phyloP scores from a whole-genome alignment of 257 asterid species.

The Fraxinus pennsylvanica region DNA sequence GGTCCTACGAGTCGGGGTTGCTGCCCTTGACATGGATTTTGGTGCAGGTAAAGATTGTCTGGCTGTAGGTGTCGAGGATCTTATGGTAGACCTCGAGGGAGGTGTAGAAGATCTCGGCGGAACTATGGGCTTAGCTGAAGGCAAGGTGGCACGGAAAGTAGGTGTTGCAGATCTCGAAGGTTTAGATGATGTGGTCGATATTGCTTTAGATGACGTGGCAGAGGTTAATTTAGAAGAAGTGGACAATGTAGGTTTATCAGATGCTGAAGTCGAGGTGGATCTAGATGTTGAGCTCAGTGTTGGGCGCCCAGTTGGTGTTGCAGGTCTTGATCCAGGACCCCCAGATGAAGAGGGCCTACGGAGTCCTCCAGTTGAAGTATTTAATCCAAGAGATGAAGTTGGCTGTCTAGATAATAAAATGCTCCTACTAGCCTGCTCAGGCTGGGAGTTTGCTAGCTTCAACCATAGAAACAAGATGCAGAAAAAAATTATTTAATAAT shows the following conservation, averaged over 20 bases:
- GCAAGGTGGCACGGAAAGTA: constrained; percentile 58
- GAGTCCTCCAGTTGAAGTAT: constrained; percentile 37
- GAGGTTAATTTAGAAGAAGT: constrained; percentile 48
- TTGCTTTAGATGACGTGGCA: constrained; percentile 45
- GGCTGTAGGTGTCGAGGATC: constrained; percentile 52
- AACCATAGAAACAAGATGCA: constrained; percentile 25
- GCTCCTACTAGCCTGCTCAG: constrained; percentile 42
- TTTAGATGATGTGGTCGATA: constrained; percentile 45
- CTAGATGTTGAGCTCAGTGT: constrained; percentile 44
- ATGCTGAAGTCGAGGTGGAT: constrained; percentile 39
- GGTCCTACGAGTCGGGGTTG: constrained; percentile 55
- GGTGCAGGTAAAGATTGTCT: constrained; percentile 40
- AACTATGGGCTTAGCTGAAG: constrained; percentile 78
- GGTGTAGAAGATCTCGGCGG: constrained; percentile 57
- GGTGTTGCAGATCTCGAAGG: constrained; percentile 96
- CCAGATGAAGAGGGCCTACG: constrained; percentile 59
- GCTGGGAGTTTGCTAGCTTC: constrained; percentile 51
- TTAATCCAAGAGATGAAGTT: constrained; percentile 42
- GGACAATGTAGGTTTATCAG: constrained; percentile 39
- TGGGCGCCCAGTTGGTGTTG: constrained; percentile 56
- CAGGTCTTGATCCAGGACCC: constrained; percentile 48
- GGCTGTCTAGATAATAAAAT: constrained; percentile 39
- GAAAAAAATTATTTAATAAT: constrained; percentile 14
- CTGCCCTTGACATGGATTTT: constrained; percentile 42
- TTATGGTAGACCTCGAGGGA: constrained; percentile 37